These are phyloP conservation scores for Tephrocybe sp. DNA, from an alignment of 768 basidiomycete species.

Conservation along the genomic window DNA sequence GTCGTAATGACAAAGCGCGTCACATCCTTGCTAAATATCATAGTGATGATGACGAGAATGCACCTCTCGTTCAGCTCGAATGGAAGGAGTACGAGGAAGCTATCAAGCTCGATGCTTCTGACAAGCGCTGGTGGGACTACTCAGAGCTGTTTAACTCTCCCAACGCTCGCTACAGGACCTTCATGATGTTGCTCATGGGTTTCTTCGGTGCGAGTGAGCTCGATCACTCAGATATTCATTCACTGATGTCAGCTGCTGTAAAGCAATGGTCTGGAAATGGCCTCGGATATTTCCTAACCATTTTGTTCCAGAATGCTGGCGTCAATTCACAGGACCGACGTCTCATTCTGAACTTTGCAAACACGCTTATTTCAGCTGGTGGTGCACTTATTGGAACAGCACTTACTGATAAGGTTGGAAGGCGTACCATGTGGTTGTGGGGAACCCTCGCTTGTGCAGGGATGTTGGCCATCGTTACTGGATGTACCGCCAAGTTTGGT, in stretches of 20 bases:
- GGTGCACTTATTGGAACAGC: slow-evolving; percentile 42
- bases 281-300: slow-evolving; percentile 47
- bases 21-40: slow-evolving; percentile 52
- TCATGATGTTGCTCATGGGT: slow-evolving; percentile 52
- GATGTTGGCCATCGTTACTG: slow-evolving; percentile 41
- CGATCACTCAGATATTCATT: neutral
- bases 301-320: slow-evolving; percentile 39
- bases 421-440: slow-evolving; percentile 48
- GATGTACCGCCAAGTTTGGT: slow-evolving; percentile 42
- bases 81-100: slow-evolving; percentile 52
- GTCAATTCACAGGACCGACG: slow-evolving; percentile 37
- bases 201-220: slow-evolving; percentile 48
- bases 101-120: slow-evolving; percentile 48
- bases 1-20: slow-evolving; percentile 47
- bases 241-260: neutral
- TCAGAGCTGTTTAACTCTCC: slow-evolving; percentile 46
- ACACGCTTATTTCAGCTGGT: slow-evolving; percentile 37
- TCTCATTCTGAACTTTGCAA: slow-evolving; percentile 42
- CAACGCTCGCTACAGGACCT: slow-evolving; percentile 45
- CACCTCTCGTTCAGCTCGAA: slow-evolving; percentile 51
- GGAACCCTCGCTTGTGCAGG: slow-evolving; percentile 40
- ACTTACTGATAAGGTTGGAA: slow-evolving; percentile 42
- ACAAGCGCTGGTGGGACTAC: slow-evolving; percentile 62
- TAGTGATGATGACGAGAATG: slow-evolving; percentile 47
- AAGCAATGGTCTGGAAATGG: slow-evolving; percentile 58